Conservation (phyloP, 306 rosid genomes). For the Fagus crenata region DNA sequence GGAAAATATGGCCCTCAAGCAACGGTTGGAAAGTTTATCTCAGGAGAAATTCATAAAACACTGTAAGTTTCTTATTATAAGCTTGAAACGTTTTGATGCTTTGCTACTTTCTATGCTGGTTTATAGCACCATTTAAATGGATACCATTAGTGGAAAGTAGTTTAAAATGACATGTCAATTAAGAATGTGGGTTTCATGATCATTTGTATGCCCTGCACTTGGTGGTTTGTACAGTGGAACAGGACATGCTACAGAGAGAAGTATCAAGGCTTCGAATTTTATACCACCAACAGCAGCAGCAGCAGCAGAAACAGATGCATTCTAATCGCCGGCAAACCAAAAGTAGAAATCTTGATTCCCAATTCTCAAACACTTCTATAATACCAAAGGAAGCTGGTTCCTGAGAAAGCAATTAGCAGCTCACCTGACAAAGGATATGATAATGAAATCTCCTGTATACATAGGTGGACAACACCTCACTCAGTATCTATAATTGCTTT, state of each 20-base stretch:
- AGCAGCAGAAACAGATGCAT: neutral
- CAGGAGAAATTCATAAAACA: constrained; percentile 93
- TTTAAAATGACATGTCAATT: too few relatives aligned
- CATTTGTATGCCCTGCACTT: neutral
- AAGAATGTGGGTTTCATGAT: neutral
- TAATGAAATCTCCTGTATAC: neutral
- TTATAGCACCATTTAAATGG: neutral
- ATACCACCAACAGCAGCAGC: constrained; percentile 31
- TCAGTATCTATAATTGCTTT: neutral
- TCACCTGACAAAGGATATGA: neutral
- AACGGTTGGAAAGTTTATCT: constrained; percentile 84
- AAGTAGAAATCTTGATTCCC: constrained; percentile 22
- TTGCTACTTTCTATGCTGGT: neutral
- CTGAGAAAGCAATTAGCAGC: constrained; percentile 2
- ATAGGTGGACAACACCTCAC: neutral
- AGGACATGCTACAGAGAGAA: constrained; percentile 56
- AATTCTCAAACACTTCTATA: neutral
- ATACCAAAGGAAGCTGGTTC: constrained; percentile 23
- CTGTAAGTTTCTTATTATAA: constrained; percentile 53
- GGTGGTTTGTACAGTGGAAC: constrained; percentile 43
- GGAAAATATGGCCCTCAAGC: constrained; percentile 98
- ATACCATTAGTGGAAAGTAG: neutral
- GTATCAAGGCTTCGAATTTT: constrained; percentile 37
- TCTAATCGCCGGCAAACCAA: constrained; percentile 14
- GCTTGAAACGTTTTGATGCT: neutral